These are phyloP conservation scores for Hapsidospora chrysogenum DNA, from an alignment of 495 filamentous ascomycete species.

Conservation along the genomic window DNA sequence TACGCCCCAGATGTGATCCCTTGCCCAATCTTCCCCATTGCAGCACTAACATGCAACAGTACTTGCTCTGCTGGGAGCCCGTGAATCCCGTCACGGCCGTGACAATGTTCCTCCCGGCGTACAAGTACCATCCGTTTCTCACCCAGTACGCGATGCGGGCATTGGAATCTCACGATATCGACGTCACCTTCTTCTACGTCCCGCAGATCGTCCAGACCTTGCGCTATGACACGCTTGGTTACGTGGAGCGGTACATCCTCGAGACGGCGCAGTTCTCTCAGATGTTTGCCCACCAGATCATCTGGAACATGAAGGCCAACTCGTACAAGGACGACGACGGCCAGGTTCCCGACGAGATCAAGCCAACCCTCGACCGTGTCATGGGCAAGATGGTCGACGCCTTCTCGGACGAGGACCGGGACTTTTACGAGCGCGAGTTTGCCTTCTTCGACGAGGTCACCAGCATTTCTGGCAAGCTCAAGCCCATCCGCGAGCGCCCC, in stretches of 20 bases:
- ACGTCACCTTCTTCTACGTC: slow-evolving; percentile 97
- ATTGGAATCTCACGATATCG: slow-evolving; percentile 79
- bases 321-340: slow-evolving; percentile 94
- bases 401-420: slow-evolving; percentile 61
- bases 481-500: slow-evolving; percentile 77
- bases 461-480: slow-evolving; percentile 82
- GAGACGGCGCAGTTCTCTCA: slow-evolving; percentile 94
- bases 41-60: slow-evolving; percentile 34
- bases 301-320: slow-evolving; percentile 99
- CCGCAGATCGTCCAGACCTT: slow-evolving; percentile 93
- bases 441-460: slow-evolving; percentile 97
- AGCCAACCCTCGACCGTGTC: slow-evolving; percentile 83
- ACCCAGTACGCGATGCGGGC: slow-evolving; percentile 96
- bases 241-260: slow-evolving; percentile 89
- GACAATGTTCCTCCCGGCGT: slow-evolving; percentile 82
- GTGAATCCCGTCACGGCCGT: slow-evolving; percentile 86
- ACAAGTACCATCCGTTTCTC: slow-evolving; percentile 86
- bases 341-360: slow-evolving; percentile 74
- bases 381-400: slow-evolving; percentile 66
- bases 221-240: slow-evolving; percentile 87
- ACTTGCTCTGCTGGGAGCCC: slow-evolving; percentile 84
- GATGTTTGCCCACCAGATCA: slow-evolving; percentile 95
- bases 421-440: slow-evolving; percentile 91
- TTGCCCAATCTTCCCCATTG: neutral
- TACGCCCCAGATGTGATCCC: slow-evolving; percentile 18